phyloP scores from a whole-genome alignment of 73 alveolate genomes.

The Diophrys sp. region DNA sequence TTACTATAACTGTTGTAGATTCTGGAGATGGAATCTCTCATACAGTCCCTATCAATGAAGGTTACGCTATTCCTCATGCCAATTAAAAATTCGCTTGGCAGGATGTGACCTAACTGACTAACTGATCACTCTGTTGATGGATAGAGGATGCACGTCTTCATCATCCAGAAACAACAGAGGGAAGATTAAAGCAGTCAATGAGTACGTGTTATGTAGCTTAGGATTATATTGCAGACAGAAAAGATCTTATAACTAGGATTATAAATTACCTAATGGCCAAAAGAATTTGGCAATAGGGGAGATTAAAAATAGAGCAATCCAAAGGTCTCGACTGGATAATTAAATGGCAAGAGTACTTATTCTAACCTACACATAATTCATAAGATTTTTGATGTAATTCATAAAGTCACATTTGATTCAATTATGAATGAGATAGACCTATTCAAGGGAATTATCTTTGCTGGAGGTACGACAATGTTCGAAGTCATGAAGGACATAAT shows the following conservation, averaged over 20 bases:
- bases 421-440: constrained; percentile 83
- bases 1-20: constrained; percentile 98
- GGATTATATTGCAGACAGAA: constrained; percentile 87
- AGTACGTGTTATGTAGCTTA: constrained; percentile 79
- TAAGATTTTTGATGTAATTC: constrained; percentile 80
- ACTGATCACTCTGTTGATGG: constrained; percentile 61
- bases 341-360: constrained; percentile 76
- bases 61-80: constrained; percentile 96
- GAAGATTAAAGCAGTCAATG: constrained; percentile 75
- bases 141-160: constrained; percentile 5
- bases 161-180: constrained; percentile 38
- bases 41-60: constrained; percentile 98
- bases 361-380: constrained; percentile 67
- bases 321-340: too few relatives aligned
- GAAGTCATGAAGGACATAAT: constrained; percentile 86
- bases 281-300: constrained; percentile 57
- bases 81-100: constrained; percentile 78
- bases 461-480: constrained; percentile 93
- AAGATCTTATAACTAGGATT: constrained; percentile 60
- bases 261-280: constrained; percentile 72
- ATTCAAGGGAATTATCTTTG: constrained; percentile 79
- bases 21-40: constrained; percentile 93
- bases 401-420: constrained; percentile 83
- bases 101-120: constrained; percentile 92
- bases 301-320: too few relatives aligned